Base-by-base conservation (phyloP, 108 stramenopile species). In the Fragilariopsis cylindrus region DNA sequence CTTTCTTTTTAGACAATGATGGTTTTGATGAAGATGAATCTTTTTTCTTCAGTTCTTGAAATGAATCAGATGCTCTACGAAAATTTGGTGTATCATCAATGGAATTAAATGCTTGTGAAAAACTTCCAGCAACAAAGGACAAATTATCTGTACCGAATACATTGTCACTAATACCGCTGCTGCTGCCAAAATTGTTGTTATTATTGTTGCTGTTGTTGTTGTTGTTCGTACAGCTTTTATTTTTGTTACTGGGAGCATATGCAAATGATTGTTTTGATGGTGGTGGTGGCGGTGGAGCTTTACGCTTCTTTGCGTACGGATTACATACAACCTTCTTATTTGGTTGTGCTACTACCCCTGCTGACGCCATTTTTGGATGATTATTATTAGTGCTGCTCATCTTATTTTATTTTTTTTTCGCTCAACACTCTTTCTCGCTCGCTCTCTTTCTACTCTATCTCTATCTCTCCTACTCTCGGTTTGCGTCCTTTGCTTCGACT, bases 61-160 rank as follows among this genome's bases (percentile, higher is more conserved):
- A 63, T 11, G 62, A 43, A 9, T 43, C 67, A 11, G 49, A 68
- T 8, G 67, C 67, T 44, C 39, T 68, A 11, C 49, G 67, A 18
- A 50, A 48, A 15, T 68, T 7, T 50, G 48, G 39, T 48, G 67
- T 21, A 16, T 21, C 48, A 39, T 68, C 49, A n/a, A 52, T 50
- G 5, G 16, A 19, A 48, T 48, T 39, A 68, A 50, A 68, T n/a
- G 67, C 49, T 48, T 48, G 49, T 9, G 67, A 52, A 68, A 68
- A 68, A 5, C 45, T 52, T 52, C 67, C 62, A 7, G 62, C 30
- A 30, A 30, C 0, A 30, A 30, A 30, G 30, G 62, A 4, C 0
- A n/a, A 0, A 57, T 5, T 41, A 9, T 7, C 11, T 45, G 62
- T 41, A 63, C 13, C 16, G 42, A 63, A 40, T 0, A 63, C n/a